Evolutionary conservation across 129 eudicot genomes (phyloP).

Genomic region (Flaveria bidentis): DNA sequence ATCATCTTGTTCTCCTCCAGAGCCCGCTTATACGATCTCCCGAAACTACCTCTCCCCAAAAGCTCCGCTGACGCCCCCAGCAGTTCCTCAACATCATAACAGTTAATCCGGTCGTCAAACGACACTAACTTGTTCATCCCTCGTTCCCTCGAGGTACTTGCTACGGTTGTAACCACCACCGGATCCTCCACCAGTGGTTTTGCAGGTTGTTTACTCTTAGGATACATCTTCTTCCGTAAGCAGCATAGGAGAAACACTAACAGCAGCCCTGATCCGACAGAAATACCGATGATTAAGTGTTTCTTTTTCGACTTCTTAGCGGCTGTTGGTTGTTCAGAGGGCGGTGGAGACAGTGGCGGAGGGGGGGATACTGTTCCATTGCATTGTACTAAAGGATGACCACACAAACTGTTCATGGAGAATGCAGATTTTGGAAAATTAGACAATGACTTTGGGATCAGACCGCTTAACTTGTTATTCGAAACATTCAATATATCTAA

Average conservation of each 20-base stretch:
- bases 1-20: constrained; percentile 76
- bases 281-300: constrained; percentile 62
- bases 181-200: constrained; percentile 39
- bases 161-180: constrained; percentile 16
- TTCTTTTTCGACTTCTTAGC: constrained; percentile 35
- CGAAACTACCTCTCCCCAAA: constrained; percentile 81
- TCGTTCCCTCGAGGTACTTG: constrained; percentile 43
- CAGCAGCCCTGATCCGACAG: constrained; percentile 54
- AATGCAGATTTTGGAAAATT: constrained; percentile 62
- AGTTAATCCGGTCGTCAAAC: constrained; percentile 55
- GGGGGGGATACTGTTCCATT: constrained; percentile 30
- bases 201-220: constrained; percentile 5
- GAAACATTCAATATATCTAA: constrained; percentile 57
- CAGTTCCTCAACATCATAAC: constrained; percentile 77
- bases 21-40: constrained; percentile 87
- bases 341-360: constrained; percentile 57
- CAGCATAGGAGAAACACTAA: constrained; percentile 47
- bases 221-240: constrained; percentile 31
- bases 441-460: constrained; percentile 50
- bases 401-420: constrained; percentile 66
- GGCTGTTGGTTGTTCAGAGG: background rate
- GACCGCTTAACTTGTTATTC: constrained; percentile 56
- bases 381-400: constrained; percentile 65
- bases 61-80: constrained; percentile 83
- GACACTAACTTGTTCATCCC: constrained; percentile 73